Conservation (phyloP, 225 moss, liverwort and hornwort genomes). For the Pleurozium schreberi region DNA sequence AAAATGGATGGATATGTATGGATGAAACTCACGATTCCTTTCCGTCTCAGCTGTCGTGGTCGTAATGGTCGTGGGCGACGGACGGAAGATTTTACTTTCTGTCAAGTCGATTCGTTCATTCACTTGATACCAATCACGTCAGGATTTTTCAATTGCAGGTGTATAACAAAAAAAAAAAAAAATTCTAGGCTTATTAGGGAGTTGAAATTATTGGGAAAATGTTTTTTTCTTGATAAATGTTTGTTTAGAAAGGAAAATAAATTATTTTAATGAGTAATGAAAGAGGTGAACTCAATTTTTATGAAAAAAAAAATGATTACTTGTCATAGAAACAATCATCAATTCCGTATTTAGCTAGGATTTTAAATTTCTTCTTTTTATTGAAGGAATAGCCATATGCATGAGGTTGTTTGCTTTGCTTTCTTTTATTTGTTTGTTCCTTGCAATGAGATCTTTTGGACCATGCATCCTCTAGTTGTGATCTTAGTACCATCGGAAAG, state of each 20-base stretch:
- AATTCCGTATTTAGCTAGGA: fast-evolving
- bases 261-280: background rate
- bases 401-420: no score
- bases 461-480: no score
- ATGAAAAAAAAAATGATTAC: background rate
- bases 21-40: background rate
- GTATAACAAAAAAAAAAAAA: no score
- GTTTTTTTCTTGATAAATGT: background rate
- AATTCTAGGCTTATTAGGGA: background rate
- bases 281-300: background rate
- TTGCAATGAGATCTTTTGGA: no score
- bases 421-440: no score
- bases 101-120: background rate
- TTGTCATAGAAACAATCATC: background rate
- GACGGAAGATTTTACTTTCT: background rate
- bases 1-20: background rate
- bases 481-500: no score
- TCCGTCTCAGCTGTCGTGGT: background rate
- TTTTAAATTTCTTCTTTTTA: no score
- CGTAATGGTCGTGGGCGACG: background rate
- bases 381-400: background rate
- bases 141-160: background rate
- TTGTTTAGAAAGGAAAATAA: background rate
- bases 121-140: background rate
- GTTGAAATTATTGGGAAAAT: background rate